These are phyloP conservation scores for Salix udensis DNA, from an alignment of 345 rosid genomes.

Conservation along the genomic window DNA sequence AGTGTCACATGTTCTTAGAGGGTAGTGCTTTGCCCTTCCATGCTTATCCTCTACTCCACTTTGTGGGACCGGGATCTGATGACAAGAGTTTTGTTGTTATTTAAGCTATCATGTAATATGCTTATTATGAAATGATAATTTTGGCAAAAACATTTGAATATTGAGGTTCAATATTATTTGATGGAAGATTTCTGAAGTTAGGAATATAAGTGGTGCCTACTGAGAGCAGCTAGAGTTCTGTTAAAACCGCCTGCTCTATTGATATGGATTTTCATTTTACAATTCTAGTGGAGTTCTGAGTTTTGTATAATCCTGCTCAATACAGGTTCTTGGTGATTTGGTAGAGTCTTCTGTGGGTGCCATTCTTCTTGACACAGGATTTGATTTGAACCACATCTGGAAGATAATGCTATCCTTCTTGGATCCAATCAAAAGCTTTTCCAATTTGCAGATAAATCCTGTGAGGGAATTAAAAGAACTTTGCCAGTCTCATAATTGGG, in stretches of 20 bases:
- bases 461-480: slow-evolving; percentile 65
- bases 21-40: too few relatives aligned
- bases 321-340: slow-evolving; percentile 88
- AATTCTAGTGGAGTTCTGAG: neutral
- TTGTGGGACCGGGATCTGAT: too few relatives aligned
- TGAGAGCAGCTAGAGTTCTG: neutral
- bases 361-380: slow-evolving; percentile 73
- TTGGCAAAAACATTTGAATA: neutral
- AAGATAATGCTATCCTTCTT: slow-evolving; percentile 60
- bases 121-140: neutral
- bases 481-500: slow-evolving; percentile 61
- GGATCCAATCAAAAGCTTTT: slow-evolving; percentile 54
- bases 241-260: neutral
- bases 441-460: slow-evolving; percentile 62
- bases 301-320: slow-evolving; percentile 5
- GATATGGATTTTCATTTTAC: neutral
- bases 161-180: too few relatives aligned
- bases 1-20: too few relatives aligned
- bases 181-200: too few relatives aligned
- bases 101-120: too few relatives aligned
- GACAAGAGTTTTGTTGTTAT: too few relatives aligned
- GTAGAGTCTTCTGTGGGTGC: slow-evolving; percentile 85
- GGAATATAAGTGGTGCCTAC: too few relatives aligned
- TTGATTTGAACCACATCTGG: slow-evolving; percentile 68
- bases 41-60: too few relatives aligned